A percentile compares a stretch with the other conserved stretches of the same genome.
Evolutionary conservation across 2,329 filamentous ascomycete species (phyloP).

Genomic region (Fusarium liriodendri): DNA sequence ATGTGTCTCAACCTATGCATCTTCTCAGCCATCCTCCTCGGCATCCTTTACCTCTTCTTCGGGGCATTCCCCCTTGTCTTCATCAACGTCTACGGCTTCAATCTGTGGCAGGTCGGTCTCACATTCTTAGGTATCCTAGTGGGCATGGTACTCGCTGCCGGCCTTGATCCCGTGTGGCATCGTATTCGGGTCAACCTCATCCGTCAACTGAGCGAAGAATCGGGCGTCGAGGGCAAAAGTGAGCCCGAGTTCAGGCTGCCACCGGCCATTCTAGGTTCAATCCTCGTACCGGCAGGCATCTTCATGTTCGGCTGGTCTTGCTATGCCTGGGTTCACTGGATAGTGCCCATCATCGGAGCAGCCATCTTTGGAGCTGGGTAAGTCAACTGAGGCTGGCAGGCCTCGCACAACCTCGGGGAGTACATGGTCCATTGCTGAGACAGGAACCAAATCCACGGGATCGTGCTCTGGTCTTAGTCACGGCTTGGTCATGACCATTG

Average conservation of each 20-base stretch:
- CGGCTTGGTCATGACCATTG: slow-evolving; percentile 46
- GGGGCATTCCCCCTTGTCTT: slow-evolving; percentile 89
- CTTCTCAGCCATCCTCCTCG: slow-evolving; percentile 86
- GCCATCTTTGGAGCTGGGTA: slow-evolving; percentile 77
- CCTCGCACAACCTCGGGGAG: slow-evolving; percentile 6
- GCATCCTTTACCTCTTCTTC: slow-evolving; percentile 91
- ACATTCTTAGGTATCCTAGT: slow-evolving; percentile 79
- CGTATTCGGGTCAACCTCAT: slow-evolving; percentile 69
- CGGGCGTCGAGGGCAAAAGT: slow-evolving; percentile 65
- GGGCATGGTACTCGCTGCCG: slow-evolving; percentile 74
- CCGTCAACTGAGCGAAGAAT: slow-evolving; percentile 61
- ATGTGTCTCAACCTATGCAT: slow-evolving; percentile 88
- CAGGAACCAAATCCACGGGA: slow-evolving; percentile 23
- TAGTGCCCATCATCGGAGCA: slow-evolving; percentile 79
- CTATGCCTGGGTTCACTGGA: slow-evolving; percentile 79
- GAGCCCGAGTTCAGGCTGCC: slow-evolving; percentile 91
- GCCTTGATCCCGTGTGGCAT: slow-evolving; percentile 74
- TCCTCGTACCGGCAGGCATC: slow-evolving; percentile 82
- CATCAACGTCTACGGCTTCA: slow-evolving; percentile 77
- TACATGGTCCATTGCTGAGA: slow-evolving; percentile 18
- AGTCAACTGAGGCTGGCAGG: slow-evolving; percentile 48
- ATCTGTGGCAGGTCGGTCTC: slow-evolving; percentile 82
- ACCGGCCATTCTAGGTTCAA: slow-evolving; percentile 77
- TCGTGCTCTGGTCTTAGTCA: slow-evolving; percentile 43
- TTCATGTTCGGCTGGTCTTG: slow-evolving; percentile 94